A percentile compares a stretch with the other conserved stretches of the same genome.
phyloP scores from a whole-genome alignment of 192 early-diverging fungal species.

The Backusella circina region DNA sequence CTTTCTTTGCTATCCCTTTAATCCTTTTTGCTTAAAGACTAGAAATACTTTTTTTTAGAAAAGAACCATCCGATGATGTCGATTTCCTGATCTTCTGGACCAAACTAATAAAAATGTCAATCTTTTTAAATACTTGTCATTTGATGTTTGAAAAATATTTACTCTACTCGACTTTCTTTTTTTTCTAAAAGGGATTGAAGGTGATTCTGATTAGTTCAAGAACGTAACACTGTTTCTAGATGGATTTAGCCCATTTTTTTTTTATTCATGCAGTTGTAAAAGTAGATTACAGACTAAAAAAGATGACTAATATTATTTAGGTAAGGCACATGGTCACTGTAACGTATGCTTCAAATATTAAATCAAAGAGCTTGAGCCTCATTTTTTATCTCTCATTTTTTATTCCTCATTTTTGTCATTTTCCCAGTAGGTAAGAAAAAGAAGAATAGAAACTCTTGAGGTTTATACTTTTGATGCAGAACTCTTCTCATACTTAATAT shows the following conservation, averaged over 20 bases:
- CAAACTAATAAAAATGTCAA: too few relatives aligned
- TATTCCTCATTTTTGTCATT: not conserved
- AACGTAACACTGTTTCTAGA: not conserved
- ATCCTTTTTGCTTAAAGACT: too few relatives aligned
- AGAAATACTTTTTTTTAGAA: too few relatives aligned
- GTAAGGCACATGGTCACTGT: not conserved
- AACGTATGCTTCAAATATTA: not conserved
- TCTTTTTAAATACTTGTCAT: too few relatives aligned
- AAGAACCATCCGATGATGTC: too few relatives aligned
- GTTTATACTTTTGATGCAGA: not conserved
- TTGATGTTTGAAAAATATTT: not conserved
- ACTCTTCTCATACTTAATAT: not conserved
- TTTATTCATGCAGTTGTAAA: not conserved
- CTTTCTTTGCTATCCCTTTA: too few relatives aligned
- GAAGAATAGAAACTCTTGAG: not conserved
- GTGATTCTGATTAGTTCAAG: not conserved
- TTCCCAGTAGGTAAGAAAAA: not conserved
- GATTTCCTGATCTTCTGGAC: too few relatives aligned
- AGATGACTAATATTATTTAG: constrained; percentile 1
- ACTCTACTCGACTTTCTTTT: not conserved
- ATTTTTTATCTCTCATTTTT: too few relatives aligned
- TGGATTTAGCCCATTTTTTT: not conserved
- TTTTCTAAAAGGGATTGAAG: not conserved
- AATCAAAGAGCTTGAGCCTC: not conserved
- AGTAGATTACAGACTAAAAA: not conserved